phyloP scores from a whole-genome alignment of 331 rosid genomes.

The Dryas integrifolia region DNA sequence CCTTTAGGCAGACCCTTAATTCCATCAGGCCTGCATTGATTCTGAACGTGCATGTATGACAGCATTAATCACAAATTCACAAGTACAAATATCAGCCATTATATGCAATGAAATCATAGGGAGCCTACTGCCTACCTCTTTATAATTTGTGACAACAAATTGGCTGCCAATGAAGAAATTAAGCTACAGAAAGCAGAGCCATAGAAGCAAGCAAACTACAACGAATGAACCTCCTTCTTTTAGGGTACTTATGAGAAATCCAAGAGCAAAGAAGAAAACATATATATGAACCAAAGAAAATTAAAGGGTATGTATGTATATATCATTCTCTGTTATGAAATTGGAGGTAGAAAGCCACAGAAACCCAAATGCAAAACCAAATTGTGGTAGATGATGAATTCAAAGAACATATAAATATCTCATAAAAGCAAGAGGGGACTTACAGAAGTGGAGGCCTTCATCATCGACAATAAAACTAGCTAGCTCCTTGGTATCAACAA shows the following conservation, averaged over 20 bases:
- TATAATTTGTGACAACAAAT: conserved; percentile 25
- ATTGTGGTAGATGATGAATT: background rate
- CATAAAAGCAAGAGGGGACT: background rate
- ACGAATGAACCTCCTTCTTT: conserved; percentile 9
- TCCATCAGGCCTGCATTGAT: conserved; percentile 19
- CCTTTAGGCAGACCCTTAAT: conserved; percentile 37
- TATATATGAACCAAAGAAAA: background rate
- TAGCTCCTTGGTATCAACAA: background rate
- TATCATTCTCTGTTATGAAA: background rate
- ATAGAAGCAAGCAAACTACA: conserved; percentile 16
- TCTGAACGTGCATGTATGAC: background rate
- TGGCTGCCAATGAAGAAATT: conserved; percentile 32
- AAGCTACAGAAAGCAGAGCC: conserved; percentile 22
- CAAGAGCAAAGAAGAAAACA: background rate
- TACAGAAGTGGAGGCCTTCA: conserved; percentile 7
- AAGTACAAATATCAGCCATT: background rate
- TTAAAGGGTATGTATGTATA: background rate
- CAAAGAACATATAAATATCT: background rate
- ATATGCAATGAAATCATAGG: background rate
- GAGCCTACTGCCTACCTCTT: conserved; percentile 23
- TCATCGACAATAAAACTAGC: background rate
- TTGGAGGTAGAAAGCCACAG: background rate
- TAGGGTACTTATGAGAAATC: conserved; percentile 18
- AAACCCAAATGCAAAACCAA: conserved; percentile 1
- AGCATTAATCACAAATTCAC: background rate